phyloP scores from a whole-genome alignment of 495 filamentous ascomycete species.

The Penicillium longicatenatum region DNA sequence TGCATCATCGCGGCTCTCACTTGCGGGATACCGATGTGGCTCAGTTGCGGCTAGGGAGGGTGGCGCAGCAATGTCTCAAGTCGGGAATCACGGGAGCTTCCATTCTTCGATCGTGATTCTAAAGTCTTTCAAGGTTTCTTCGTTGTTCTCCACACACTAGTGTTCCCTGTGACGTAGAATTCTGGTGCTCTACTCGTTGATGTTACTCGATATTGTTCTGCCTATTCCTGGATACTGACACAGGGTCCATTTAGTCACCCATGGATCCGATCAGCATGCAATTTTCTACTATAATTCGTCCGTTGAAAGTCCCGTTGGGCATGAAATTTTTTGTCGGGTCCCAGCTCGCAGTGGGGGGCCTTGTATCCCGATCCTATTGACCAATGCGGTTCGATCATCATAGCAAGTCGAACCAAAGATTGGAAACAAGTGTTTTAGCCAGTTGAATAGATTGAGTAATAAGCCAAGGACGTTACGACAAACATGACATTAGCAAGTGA shows the following conservation, averaged over 20 bases:
- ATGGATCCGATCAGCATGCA: not conserved
- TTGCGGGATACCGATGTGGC: conserved; percentile 20
- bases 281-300: not conserved
- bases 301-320: conserved; percentile 1
- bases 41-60: conserved; percentile 12
- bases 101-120: not conserved
- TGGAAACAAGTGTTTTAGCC: not conserved
- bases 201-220: not conserved
- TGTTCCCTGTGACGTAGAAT: not conserved
- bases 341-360: conserved; percentile 6
- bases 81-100: not conserved
- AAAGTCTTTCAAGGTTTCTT: not conserved
- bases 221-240: not conserved
- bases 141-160: not conserved
- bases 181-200: not conserved
- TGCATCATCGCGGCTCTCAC: conserved; percentile 26
- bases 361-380: not conserved
- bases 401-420: not conserved
- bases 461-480: conserved; percentile 5
- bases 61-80: conserved; percentile 16
- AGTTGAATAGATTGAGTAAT: not conserved
- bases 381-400: not conserved
- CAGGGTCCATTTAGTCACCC: not conserved
- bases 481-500: not conserved
- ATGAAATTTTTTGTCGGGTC: conserved; percentile 6